A percentile compares a stretch with the other conserved stretches of the same genome.
Evolutionary conservation across 768 basidiomycete species (phyloP).

Genomic region (Pleurotus eryngii): DNA sequence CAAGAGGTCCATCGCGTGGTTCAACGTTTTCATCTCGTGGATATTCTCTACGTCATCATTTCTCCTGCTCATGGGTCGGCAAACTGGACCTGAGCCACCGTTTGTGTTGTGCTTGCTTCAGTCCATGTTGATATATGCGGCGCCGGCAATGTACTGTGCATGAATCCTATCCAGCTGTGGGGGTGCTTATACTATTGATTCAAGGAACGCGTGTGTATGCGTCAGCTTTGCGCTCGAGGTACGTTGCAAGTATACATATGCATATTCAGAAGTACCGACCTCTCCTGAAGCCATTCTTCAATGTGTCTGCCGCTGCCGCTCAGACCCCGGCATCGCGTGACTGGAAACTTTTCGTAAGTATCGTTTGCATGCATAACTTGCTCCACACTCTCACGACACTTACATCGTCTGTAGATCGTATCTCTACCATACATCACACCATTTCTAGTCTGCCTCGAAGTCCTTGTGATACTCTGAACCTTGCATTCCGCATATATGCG

Average conservation of each 20-base stretch:
- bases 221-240: conserved; percentile 15
- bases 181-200: not conserved
- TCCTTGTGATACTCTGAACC: conserved; percentile 6
- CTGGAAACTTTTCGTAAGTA: conserved; percentile 5
- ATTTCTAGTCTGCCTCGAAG: not conserved
- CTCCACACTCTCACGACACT: not conserved
- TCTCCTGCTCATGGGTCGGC: conserved; percentile 19
- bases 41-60: conserved; percentile 20
- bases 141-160: conserved; percentile 19
- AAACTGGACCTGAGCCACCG: conserved; percentile 18
- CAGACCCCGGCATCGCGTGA: conserved; percentile 3
- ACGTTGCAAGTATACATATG: not conserved
- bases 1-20: conserved; percentile 17
- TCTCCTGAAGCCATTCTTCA: conserved; percentile 1
- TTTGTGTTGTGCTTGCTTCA: conserved; percentile 22
- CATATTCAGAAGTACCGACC: not conserved
- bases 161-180: not conserved
- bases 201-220: conserved; percentile 10
- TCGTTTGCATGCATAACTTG: not conserved
- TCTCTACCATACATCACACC: conserved; percentile 9
- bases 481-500: not conserved
- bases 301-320: not conserved
- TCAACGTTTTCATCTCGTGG: conserved; percentile 18
- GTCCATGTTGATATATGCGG: conserved; percentile 23
- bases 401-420: conserved; percentile 6